Evolutionary conservation across 2,329 filamentous ascomycete genomes (phyloP), one percentile per base, ranked within the genome.

Genomic region (Ophiostoma australiae): DNA sequence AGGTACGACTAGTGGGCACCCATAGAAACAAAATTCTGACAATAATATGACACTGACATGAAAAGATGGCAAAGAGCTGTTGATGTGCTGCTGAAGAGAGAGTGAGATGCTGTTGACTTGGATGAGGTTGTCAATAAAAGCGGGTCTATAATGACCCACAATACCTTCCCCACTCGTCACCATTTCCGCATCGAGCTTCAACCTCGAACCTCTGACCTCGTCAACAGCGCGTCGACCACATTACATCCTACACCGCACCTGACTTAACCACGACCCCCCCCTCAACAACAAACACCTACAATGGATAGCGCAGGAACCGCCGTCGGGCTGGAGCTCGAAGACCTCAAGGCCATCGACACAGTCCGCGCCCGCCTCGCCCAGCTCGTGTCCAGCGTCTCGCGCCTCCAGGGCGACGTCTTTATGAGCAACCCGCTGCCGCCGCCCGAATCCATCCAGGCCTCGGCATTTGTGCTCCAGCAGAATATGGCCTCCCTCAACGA

Each of bases 401-500:
- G 89, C 58, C 81, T 93, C 31, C 86, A 87, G 75, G 80, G 82
- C 74, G 86, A 88, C 75, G 82, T 93, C 55, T 78, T 86, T 55
- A 84, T 84, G 72, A 87, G 84, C 78, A 86, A 90, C 70, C 89
- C 89, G 33, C 82, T 93, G 5, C 91, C 91, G 35, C 84, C 84
- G 71, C 86, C 88, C 90, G 85, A 87, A 66, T 91, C 90, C 17
- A 84, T 94, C 67, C 89, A 92, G 78, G 87, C 87, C n/a, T 90
- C 89, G 67, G 85, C 89, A 63, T 84, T 86, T 74, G 91, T 93
- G 77, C 86, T 93, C 69, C 89, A 90, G 74, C 86, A 86, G 74
- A 91, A 91, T 78, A 85, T 95, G 55, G 82, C 85, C 73, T 87
- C 86, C 33, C 84, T 94, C 72, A 86, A 89, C 72, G 84, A 89